Percentiles rank a stretch among this genome's conserved stretches.
Evolutionary conservation across 257 asterid genomes (phyloP).

Genomic region (Eucommia ulmoides): DNA sequence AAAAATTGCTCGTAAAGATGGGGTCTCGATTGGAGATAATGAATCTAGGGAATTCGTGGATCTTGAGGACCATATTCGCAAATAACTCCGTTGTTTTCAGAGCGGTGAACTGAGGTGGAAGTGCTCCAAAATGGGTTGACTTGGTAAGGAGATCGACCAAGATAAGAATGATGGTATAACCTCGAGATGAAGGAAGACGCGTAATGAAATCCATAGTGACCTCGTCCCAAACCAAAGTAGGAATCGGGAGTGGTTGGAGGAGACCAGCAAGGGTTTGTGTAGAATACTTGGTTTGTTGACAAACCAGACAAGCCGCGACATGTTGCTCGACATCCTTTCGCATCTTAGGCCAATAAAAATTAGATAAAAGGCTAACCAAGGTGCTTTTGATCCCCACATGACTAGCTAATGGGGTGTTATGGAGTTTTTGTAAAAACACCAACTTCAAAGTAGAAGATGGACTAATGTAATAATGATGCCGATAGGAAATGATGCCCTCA

Average conservation of each 20-base stretch:
- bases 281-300: background rate
- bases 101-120: background rate
- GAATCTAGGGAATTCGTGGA: background rate
- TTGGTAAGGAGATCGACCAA: background rate
- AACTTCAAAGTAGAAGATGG: background rate
- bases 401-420: background rate
- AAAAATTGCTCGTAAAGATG: background rate
- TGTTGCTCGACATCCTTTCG: background rate
- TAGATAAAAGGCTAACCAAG: background rate
- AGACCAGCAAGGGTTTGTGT: background rate
- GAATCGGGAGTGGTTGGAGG: background rate
- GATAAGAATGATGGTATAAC: background rate
- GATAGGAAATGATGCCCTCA: background rate
- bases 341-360: background rate
- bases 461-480: background rate
- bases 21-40: background rate
- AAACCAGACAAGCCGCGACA: background rate
- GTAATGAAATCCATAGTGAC: background rate
- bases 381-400: background rate
- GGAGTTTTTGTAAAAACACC: background rate
- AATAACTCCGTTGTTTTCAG: background rate
- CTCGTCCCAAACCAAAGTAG: background rate
- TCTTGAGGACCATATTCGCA: background rate
- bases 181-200: background rate
- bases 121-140: background rate